Conservation (phyloP, 140 eudicot species). For the Bidens hawaiensis region DNA sequence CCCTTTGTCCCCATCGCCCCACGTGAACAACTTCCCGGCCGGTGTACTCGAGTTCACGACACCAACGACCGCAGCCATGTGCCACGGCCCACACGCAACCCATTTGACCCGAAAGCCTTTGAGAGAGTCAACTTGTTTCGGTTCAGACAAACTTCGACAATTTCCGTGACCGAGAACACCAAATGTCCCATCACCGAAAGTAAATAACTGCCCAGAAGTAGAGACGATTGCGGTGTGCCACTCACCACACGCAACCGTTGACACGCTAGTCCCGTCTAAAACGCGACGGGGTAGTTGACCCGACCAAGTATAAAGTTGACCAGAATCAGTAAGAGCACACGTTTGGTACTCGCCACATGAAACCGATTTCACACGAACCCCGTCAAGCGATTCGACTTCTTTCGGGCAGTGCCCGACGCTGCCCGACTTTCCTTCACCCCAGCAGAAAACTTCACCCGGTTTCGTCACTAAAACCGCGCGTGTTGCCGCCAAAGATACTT, state of each 20-base stretch:
- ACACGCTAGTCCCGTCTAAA: constrained; percentile 39
- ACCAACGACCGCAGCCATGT: constrained; percentile 62
- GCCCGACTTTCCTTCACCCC: constrained; percentile 63
- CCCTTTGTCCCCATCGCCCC: constrained; percentile 82
- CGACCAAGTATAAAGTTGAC: constrained; percentile 42
- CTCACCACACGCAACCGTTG: constrained; percentile 52
- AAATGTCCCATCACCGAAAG: constrained; percentile 70
- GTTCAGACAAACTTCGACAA: constrained; percentile 35
- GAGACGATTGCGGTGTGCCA: constrained; percentile 65
- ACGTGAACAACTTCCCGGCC: constrained; percentile 54
- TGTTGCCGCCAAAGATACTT: constrained; percentile 39
- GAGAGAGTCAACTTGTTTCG: constrained; percentile 59
- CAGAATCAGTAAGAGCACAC: constrained; percentile 47
- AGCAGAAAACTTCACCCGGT: constrained; percentile 59
- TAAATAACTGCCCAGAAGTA: constrained; percentile 43
- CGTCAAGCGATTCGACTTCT: constrained; percentile 41
- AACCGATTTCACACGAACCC: constrained; percentile 36
- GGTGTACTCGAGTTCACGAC: constrained; percentile 29
- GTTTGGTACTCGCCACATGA: constrained; percentile 67
- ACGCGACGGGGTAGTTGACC: constrained; percentile 37
- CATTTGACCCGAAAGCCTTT: constrained; percentile 40
- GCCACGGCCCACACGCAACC: constrained; percentile 75
- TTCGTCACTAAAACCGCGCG: constrained; percentile 50
- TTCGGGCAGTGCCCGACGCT: constrained; percentile 46
- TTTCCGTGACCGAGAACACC: constrained; percentile 79